These are phyloP conservation scores for Phtheirospermum japonicum DNA, from an alignment of 257 asterid genomes.

Conservation along the genomic window DNA sequence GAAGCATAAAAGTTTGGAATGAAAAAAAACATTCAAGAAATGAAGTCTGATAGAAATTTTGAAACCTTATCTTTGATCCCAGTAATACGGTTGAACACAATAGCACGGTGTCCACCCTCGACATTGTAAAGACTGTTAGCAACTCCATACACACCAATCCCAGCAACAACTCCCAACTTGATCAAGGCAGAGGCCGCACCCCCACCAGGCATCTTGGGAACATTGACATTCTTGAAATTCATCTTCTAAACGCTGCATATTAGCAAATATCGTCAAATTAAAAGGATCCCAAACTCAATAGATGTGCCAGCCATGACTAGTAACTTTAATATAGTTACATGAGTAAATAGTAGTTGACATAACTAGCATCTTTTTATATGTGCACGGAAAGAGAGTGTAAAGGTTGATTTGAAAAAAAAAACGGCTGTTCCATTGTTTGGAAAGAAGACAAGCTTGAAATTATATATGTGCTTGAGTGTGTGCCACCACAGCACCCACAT, in stretches of 20 bases:
- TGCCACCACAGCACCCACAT: neutral
- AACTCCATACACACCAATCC: conserved; percentile 65
- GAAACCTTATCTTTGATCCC: conserved; percentile 79
- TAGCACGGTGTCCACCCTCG: conserved; percentile 92
- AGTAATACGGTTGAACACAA: conserved; percentile 72
- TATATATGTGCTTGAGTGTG: neutral
- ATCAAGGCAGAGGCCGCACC: conserved; percentile 62
- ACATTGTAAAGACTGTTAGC: conserved; percentile 86
- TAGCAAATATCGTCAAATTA: conserved; percentile 8
- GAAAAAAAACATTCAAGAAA: neutral
- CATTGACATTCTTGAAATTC: conserved; percentile 64
- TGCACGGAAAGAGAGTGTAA: neutral
- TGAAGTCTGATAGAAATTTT: conserved; percentile 16
- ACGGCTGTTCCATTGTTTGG: neutral
- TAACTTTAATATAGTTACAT: neutral
- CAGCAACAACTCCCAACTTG: conserved; percentile 60
- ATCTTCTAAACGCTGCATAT: conserved; percentile 45
- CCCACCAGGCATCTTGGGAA: conserved; percentile 79
- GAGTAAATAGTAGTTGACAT: neutral
- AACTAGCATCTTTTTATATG: neutral
- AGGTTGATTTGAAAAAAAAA: neutral
- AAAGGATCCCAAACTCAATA: neutral
- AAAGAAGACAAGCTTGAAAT: neutral
- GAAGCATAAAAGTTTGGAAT: neutral
- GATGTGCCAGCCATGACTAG: neutral